Percentiles rank a stretch among this genome's conserved stretches.
phyloP scores from a whole-genome alignment of 1,139 yeast genomes.

The Magnusiomyces suaveolens region DNA sequence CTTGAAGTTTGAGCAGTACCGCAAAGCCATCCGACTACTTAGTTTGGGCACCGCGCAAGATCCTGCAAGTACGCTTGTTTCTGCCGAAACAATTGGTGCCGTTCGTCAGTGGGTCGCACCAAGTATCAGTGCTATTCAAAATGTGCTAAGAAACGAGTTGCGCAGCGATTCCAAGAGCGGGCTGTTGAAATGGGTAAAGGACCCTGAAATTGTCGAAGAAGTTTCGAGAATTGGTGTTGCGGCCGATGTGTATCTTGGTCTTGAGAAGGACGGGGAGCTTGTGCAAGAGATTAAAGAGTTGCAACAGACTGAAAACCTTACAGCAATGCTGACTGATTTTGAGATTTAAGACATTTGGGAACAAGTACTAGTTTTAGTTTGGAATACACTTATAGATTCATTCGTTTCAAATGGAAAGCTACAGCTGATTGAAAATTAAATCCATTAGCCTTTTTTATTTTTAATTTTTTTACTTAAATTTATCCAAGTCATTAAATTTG shows the following conservation, averaged over 20 bases:
- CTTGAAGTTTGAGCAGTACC: conserved; percentile 5
- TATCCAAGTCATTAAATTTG: background rate
- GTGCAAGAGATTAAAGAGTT: background rate
- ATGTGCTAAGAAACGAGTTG: background rate
- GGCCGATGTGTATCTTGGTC: background rate
- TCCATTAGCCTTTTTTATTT: background rate
- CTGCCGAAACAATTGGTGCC: background rate
- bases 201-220: conserved; percentile 1
- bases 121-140: background rate
- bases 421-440: too few relatives aligned
- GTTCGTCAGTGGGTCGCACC: background rate
- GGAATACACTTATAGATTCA: background rate
- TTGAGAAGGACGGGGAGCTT: background rate
- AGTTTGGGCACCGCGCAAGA: too few relatives aligned
- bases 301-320: background rate
- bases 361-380: background rate
- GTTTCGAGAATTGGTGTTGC: conserved; percentile 1
- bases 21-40: background rate
- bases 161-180: background rate
- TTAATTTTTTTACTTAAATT: background rate
- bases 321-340: conserved; percentile 1
- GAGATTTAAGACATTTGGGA: background rate
- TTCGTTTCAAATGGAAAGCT: too few relatives aligned
- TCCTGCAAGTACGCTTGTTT: background rate
- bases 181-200: background rate